These are phyloP conservation scores for Papilionanthe hybrid DNA, from an alignment of 116 monocot species.

Conservation along the genomic window DNA sequence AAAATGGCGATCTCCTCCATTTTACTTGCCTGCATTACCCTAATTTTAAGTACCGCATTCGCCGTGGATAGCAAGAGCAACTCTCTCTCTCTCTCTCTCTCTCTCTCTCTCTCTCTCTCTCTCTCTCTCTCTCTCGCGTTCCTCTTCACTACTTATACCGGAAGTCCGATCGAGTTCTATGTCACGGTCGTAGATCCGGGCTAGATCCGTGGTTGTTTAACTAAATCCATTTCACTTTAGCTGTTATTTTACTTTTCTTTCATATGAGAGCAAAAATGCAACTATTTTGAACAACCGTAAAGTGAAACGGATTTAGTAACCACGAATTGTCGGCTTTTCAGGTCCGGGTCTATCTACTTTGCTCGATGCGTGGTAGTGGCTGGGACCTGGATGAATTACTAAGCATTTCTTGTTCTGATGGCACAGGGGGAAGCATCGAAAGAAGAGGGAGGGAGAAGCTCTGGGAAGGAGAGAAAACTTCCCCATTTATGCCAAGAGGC, in stretches of 20 bases:
- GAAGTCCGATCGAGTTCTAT: too few species aligned
- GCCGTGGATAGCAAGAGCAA: not conserved
- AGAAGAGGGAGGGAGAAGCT: too few species aligned
- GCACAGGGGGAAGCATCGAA: too few species aligned
- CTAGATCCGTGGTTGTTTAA: not conserved
- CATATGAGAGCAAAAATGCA: too few species aligned
- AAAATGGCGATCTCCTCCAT: conserved; percentile 1
- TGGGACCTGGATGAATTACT: not conserved
- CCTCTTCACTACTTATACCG: too few species aligned
- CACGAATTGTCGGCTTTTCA: not conserved
- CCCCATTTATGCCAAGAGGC: too few species aligned
- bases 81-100: too few species aligned
- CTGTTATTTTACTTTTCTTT: not conserved
- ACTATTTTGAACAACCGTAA: too few species aligned
- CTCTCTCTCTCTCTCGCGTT: not conserved
- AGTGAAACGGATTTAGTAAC: too few species aligned
- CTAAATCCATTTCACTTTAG: not conserved
- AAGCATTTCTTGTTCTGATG: too few species aligned
- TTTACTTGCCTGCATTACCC: not conserved
- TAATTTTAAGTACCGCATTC: not conserved
- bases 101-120: conserved; percentile 11
- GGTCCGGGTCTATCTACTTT: not conserved
- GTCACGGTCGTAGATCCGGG: not conserved
- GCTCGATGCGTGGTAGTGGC: not conserved
- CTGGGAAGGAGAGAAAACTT: too few species aligned